Evolutionary conservation across 441 rosid species (phyloP), one percentile per base, ranked within the genome.

Genomic region (Adansonia rubrostipa): DNA sequence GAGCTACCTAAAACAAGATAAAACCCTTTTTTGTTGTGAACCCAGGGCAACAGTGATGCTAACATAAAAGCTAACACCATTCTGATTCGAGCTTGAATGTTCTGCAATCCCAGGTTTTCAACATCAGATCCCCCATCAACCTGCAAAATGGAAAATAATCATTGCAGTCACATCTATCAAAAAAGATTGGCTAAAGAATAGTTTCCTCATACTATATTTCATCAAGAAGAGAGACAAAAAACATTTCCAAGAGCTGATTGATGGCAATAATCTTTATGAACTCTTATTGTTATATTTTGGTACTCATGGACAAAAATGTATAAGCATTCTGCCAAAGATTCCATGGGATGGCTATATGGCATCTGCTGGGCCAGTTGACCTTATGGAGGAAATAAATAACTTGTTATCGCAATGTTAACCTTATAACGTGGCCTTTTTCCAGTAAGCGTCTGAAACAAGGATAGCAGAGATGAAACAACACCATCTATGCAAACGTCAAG

Each of bases 11-110:
- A 71, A 82, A 94, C 98, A 62, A 96, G 98, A 87, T 91, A 96
- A 85, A 94, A 96, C 10, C 99, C 98, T 17, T 88, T 83, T 80
- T 94, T 96, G 79, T 78, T 92, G 84, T 96, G 98, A 85, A 92
- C 98, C 98, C 99, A 94, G 71, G 99, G 98, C 87, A 96, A 88
- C 65, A 94, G 91, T 66, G 98, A 96, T 69, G 99, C 97, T 74
- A 94, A 82, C 98, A 91, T 94, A 85, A 93, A 96, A 47, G 98
- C 97, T 76, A 96, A 81, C 71, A 96, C 98, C 99, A 96, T 94
- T 85, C 99, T 94, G 79, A 90, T 92, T 83, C 98, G 89, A 74
- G 99, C 99, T 89, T 96, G 98, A 84, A 94, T 94, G 84, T 96
- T 96, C 88, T 96, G 99, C 84, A 94, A 84, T 42, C 99, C 99